These are phyloP conservation scores for Phallus indusiatus DNA, from an alignment of 768 basidiomycete genomes.

Conservation along the genomic window DNA sequence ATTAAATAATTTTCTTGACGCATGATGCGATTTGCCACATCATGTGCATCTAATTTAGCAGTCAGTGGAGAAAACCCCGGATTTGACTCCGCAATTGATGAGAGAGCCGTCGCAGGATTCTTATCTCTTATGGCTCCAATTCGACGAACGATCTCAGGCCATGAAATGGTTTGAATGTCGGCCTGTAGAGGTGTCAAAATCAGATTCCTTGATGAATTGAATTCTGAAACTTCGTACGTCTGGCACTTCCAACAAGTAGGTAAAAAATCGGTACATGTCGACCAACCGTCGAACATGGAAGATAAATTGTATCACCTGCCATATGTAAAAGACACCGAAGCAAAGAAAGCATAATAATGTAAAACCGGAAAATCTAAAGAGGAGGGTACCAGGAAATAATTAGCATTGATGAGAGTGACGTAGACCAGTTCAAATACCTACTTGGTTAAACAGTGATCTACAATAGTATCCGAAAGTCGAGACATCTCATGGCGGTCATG, in stretches of 20 bases:
- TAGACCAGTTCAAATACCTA: constrained; percentile 27
- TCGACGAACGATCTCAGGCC: constrained; percentile 88
- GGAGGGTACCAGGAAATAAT: neutral
- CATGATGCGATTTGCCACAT: constrained; percentile 96
- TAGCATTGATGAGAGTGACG: neutral
- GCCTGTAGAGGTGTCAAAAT: constrained; percentile 39
- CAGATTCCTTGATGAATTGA: constrained; percentile 9
- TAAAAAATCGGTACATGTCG: constrained; percentile 96
- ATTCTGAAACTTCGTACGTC: constrained; percentile 49
- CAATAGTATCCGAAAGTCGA: constrained; percentile 70
- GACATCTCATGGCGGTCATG: constrained; percentile 44
- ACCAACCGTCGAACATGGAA: constrained; percentile 68
- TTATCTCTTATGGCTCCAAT: constrained; percentile 86
- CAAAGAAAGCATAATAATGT: constrained; percentile 76
- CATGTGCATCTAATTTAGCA: constrained; percentile 93
- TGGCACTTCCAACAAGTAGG: constrained; percentile 84
- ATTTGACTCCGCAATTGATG: constrained; percentile 43
- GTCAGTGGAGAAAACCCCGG: constrained; percentile 51
- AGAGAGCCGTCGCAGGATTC: constrained; percentile 85
- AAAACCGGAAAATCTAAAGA: constrained; percentile 70
- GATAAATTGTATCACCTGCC: constrained; percentile 77
- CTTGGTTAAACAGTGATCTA: constrained; percentile 79
- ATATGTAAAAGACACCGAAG: constrained; percentile 81
- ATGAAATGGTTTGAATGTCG: constrained; percentile 96
- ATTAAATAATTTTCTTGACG: constrained; percentile 98